Percentiles rank a stretch among this genome's conserved stretches.
Conservation (phyloP, 495 filamentous ascomycete species). For the Daldinia grandis region DNA sequence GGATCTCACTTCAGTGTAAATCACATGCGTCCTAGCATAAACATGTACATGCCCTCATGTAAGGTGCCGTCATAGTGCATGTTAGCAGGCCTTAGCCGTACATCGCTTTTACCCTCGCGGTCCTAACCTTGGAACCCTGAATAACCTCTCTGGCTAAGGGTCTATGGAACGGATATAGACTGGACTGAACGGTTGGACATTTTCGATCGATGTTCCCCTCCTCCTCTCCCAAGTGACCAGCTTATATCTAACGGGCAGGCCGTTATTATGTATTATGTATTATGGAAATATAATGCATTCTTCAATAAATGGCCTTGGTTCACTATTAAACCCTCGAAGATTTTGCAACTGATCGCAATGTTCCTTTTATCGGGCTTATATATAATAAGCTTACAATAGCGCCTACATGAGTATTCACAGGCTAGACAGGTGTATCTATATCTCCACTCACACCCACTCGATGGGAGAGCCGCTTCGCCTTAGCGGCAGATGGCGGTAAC, state of each 20-base stretch:
- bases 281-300: too few species aligned
- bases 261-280: too few species aligned
- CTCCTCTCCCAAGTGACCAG: background rate
- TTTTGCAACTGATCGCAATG: too few species aligned
- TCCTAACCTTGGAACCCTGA: slow-evolving; percentile 9
- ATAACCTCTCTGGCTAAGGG: background rate
- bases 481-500: slow-evolving; percentile 24
- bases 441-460: slow-evolving; percentile 10
- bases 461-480: slow-evolving; percentile 22
- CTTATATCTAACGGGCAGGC: background rate
- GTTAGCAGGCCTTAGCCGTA: background rate
- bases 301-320: too few species aligned
- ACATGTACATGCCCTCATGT: slow-evolving; percentile 9
- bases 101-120: slow-evolving; percentile 8
- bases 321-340: too few species aligned
- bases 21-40: background rate
- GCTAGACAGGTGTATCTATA: background rate
- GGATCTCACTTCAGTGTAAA: background rate
- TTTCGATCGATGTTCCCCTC: background rate
- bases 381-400: background rate
- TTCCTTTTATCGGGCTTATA: background rate
- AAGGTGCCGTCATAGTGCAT: slow-evolving; percentile 42
- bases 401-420: background rate
- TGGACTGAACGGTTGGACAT: background rate
- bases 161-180: background rate